A percentile compares a stretch with the other conserved stretches of the same genome.
These are phyloP conservation scores for Mediolabrus comicus DNA, from an alignment of 108 stramenopile species.

Conservation along the genomic window DNA sequence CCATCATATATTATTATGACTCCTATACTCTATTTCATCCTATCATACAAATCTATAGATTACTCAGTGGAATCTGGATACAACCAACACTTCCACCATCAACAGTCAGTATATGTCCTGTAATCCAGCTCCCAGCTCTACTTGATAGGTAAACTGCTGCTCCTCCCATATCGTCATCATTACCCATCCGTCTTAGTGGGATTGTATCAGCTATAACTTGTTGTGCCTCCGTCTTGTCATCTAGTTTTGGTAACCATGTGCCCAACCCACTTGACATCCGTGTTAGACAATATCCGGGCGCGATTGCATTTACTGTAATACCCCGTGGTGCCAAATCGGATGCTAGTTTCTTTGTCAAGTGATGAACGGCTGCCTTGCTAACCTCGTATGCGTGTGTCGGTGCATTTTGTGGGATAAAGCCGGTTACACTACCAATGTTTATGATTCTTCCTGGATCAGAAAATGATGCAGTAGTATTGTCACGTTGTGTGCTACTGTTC, in stretches of 20 bases:
- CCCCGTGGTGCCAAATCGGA: conserved; percentile 78
- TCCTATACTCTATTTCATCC: too few relatives aligned
- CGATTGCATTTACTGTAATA: conserved; percentile 91
- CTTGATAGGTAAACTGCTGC: conserved; percentile 82
- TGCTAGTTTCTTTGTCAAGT: conserved; percentile 87
- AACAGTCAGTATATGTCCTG: conserved; percentile 83
- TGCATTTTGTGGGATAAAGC: conserved; percentile 81
- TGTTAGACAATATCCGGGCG: conserved; percentile 87
- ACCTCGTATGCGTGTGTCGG: conserved; percentile 95
- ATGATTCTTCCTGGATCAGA: conserved; percentile 86
- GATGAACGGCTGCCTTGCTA: conserved; percentile 91
- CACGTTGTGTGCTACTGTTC: not conserved
- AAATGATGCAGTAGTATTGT: not conserved
- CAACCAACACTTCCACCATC: conserved; percentile 91
- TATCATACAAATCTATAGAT: too few relatives aligned
- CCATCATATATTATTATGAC: too few relatives aligned
- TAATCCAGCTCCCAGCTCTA: conserved; percentile 82
- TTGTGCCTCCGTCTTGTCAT: conserved; percentile 28
- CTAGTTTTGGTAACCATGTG: conserved; percentile 44
- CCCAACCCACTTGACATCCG: conserved; percentile 84
- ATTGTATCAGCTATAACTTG: conserved; percentile 46
- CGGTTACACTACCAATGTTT: conserved; percentile 92
- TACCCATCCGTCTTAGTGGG: conserved; percentile 85
- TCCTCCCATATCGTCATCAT: conserved; percentile 91
- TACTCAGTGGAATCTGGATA: conserved; percentile 74